A percentile compares a stretch with the other conserved stretches of the same genome.
These are phyloP conservation scores for Scleromitrula shiraiana DNA, from an alignment of 2,329 filamentous ascomycete genomes.

Conservation along the genomic window DNA sequence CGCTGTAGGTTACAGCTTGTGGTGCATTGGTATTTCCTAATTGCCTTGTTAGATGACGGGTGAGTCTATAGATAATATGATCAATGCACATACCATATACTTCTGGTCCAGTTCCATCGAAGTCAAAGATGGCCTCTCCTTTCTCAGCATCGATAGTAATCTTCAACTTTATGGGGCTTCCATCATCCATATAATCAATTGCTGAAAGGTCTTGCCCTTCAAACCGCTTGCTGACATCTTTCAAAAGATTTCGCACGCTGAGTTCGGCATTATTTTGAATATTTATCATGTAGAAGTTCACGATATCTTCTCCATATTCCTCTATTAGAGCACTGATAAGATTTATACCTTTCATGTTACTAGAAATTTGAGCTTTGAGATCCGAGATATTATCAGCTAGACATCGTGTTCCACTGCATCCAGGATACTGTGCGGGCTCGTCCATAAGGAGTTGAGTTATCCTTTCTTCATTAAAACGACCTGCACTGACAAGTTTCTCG, in stretches of 20 bases:
- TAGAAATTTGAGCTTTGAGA: constrained; percentile 77
- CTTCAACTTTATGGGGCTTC: constrained; percentile 66
- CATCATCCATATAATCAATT: constrained; percentile 81
- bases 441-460: constrained; percentile 64
- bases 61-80: neutral
- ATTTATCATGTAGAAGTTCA: constrained; percentile 75
- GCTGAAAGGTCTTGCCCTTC: constrained; percentile 64
- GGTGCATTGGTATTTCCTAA: constrained; percentile 72
- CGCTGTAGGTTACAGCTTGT: constrained; percentile 72
- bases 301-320: constrained; percentile 69
- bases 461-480: constrained; percentile 69
- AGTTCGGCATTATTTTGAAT: constrained; percentile 76
- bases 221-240: constrained; percentile 61
- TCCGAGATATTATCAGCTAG: constrained; percentile 80
- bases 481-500: constrained; percentile 66
- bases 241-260: constrained; percentile 66
- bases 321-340: constrained; percentile 66
- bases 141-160: constrained; percentile 67
- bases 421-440: constrained; percentile 66
- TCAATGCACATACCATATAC: constrained; percentile 50
- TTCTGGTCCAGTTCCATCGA: constrained; percentile 70
- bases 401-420: constrained; percentile 71
- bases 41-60: neutral
- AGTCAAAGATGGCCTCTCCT: constrained; percentile 72
- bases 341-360: constrained; percentile 78